Percentiles rank a stretch among this genome's conserved stretches.
Conservation (phyloP, 306 rosid genomes). For the Aeschynomene evenia region DNA sequence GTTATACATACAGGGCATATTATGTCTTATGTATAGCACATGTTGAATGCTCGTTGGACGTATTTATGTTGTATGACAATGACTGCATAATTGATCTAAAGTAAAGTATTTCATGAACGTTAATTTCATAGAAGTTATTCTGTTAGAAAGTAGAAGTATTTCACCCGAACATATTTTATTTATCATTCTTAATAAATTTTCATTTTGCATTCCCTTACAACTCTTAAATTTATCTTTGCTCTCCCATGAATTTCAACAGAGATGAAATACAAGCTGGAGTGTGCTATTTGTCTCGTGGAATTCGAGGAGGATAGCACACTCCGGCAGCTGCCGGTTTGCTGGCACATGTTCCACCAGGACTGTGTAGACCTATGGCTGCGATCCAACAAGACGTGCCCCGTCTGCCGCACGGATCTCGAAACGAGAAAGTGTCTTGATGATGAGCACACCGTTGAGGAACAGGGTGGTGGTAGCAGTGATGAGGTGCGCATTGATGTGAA, state of each 20-base stretch:
- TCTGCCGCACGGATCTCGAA: constrained; percentile 64
- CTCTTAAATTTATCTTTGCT: no score
- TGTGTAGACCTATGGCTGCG: constrained; percentile 74
- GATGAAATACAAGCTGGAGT: constrained; percentile 43
- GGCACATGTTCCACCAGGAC: constrained; percentile 69
- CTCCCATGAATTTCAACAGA: constrained; percentile 48
- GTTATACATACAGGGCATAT: no score
- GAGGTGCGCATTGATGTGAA: constrained; percentile 44
- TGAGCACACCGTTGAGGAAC: neutral
- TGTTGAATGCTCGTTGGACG: no score
- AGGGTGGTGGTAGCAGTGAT: neutral
- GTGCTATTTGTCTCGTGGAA: constrained; percentile 67
- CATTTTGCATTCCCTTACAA: no score
- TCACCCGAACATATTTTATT: no score
- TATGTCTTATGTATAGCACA: no score
- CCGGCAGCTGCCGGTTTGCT: constrained; percentile 46
- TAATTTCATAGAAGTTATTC: no score
- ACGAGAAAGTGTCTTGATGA: constrained; percentile 10
- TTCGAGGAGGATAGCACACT: constrained; percentile 58
- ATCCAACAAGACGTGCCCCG: constrained; percentile 66
- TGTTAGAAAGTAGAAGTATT: no score
- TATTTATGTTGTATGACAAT: no score
- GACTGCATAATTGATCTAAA: no score
- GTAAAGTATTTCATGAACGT: no score
- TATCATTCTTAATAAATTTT: no score